These are phyloP conservation scores for Sphagnum fallax DNA, from an alignment of 228 moss, liverwort and hornwort genomes.

Conservation along the genomic window DNA sequence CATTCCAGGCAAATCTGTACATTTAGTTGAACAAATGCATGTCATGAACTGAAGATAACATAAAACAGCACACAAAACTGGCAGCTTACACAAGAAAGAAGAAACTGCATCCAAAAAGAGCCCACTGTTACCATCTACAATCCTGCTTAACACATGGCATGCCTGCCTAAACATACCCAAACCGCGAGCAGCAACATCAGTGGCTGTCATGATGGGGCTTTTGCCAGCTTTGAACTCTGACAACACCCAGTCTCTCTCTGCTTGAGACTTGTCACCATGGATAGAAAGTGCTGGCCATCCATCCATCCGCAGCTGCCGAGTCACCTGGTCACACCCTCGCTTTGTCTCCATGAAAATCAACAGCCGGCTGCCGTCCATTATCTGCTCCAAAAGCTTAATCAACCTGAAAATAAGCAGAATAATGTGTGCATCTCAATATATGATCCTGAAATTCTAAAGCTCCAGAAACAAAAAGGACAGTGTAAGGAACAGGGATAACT, in stretches of 20 bases:
- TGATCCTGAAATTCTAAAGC: background rate
- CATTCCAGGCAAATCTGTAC: no score
- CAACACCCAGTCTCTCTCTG: constrained; percentile 87
- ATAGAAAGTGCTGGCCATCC: constrained; percentile 93
- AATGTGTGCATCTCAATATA: background rate
- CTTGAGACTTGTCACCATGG: constrained; percentile 88
- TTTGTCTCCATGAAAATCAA: constrained; percentile 91
- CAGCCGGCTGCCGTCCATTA: constrained; percentile 86
- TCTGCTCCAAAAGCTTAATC: constrained; percentile 77
- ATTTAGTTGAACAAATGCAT: no score
- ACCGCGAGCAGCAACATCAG: constrained; percentile 93
- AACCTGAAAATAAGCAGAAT: constrained; percentile 34
- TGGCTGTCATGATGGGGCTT: constrained; percentile 93
- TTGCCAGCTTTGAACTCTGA: constrained; percentile 89
- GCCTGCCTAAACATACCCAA: constrained; percentile 76
- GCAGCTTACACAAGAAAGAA: no score
- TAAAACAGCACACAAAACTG: no score
- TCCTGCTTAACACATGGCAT: background rate
- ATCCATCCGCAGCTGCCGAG: constrained; percentile 77
- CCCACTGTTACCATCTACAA: no score
- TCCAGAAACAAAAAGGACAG: no score
- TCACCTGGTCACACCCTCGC: constrained; percentile 87
- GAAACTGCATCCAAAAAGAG: no score
- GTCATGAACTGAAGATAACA: no score
- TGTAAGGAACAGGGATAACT: no score